Conservation (phyloP, 2,329 filamentous ascomycete species). For the Colletotrichum filicis region DNA sequence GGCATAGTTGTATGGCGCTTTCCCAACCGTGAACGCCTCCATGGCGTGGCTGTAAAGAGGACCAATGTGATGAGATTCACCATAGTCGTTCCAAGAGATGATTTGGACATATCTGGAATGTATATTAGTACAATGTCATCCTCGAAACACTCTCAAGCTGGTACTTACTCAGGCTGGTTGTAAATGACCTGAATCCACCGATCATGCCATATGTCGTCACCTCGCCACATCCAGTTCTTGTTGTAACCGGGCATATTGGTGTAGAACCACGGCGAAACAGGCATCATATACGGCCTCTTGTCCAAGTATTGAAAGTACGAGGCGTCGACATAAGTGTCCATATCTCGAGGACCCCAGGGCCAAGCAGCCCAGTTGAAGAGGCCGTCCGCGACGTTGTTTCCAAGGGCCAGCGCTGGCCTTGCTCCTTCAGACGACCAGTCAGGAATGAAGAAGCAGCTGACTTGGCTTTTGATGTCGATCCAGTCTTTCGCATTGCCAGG, state of each 20-base stretch:
- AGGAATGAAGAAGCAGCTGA: slow-evolving; percentile 54
- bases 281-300: slow-evolving; percentile 65
- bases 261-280: slow-evolving; percentile 68
- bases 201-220: slow-evolving; percentile 67
- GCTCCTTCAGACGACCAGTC: slow-evolving; percentile 53
- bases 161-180: slow-evolving; percentile 64
- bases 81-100: slow-evolving; percentile 59
- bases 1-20: slow-evolving; percentile 58
- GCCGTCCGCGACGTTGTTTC: slow-evolving; percentile 50
- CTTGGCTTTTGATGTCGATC: slow-evolving; percentile 51
- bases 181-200: slow-evolving; percentile 67
- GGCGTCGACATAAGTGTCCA: slow-evolving; percentile 36
- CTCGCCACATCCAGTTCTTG: slow-evolving; percentile 69
- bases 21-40: not conserved
- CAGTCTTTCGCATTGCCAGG: slow-evolving; percentile 52
- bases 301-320: slow-evolving; percentile 45
- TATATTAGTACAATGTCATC: slow-evolving; percentile 63
- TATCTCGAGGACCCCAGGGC: slow-evolving; percentile 40
- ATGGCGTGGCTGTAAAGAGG: slow-evolving; percentile 49
- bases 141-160: slow-evolving; percentile 44
- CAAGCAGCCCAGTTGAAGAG: slow-evolving; percentile 50
- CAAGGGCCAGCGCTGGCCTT: slow-evolving; percentile 47
- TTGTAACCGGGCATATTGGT: slow-evolving; percentile 63
- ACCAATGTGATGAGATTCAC: slow-evolving; percentile 64
- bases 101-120: slow-evolving; percentile 57